These are phyloP conservation scores for Juglanconis sp. DNA, from an alignment of 2,329 filamentous ascomycete genomes.

Conservation along the genomic window DNA sequence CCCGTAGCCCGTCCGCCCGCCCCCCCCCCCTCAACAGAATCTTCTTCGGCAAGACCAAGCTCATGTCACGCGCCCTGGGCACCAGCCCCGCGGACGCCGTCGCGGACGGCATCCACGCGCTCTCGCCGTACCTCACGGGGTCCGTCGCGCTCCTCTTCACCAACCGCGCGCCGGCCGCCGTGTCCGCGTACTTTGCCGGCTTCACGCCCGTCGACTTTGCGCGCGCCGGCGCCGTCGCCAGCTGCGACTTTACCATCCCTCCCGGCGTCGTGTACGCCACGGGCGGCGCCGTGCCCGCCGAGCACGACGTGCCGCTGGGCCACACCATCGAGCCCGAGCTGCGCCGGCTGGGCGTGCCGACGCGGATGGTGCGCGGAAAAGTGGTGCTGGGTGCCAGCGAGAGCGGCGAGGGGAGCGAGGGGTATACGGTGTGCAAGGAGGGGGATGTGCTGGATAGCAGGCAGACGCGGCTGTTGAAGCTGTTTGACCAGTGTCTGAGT, in stretches of 20 bases:
- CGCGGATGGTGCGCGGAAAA: slow-evolving; percentile 81
- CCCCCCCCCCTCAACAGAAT: slow-evolving; percentile 52
- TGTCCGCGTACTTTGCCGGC: slow-evolving; percentile 69
- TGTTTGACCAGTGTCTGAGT: slow-evolving; percentile 85
- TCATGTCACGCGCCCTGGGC: slow-evolving; percentile 95
- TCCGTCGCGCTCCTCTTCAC: slow-evolving; percentile 90
- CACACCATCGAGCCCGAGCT: slow-evolving; percentile 89
- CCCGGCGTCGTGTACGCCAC: slow-evolving; percentile 77
- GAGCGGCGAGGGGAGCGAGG: slow-evolving; percentile 50
- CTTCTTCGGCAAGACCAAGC: slow-evolving; percentile 99
- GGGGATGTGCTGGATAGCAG: slow-evolving; percentile 83
- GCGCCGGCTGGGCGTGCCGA: slow-evolving; percentile 84
- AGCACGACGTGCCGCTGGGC: slow-evolving; percentile 82
- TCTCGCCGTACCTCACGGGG: slow-evolving; percentile 69
- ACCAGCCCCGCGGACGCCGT: slow-evolving; percentile 72
- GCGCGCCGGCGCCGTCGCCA: slow-evolving; percentile 74
- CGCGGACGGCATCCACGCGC: slow-evolving; percentile 70
- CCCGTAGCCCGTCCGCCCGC: neutral
- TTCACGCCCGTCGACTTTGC: slow-evolving; percentile 84
- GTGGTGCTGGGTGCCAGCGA: slow-evolving; percentile 64
- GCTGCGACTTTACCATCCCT: slow-evolving; percentile 76
- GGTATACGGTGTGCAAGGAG: slow-evolving; percentile 79
- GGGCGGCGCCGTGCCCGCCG: slow-evolving; percentile 73
- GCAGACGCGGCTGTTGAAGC: slow-evolving; percentile 89
- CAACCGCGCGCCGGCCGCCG: slow-evolving; percentile 64